Base-by-base conservation (phyloP, 441 rosid genomes). In the Francoa sonchifolia region DNA sequence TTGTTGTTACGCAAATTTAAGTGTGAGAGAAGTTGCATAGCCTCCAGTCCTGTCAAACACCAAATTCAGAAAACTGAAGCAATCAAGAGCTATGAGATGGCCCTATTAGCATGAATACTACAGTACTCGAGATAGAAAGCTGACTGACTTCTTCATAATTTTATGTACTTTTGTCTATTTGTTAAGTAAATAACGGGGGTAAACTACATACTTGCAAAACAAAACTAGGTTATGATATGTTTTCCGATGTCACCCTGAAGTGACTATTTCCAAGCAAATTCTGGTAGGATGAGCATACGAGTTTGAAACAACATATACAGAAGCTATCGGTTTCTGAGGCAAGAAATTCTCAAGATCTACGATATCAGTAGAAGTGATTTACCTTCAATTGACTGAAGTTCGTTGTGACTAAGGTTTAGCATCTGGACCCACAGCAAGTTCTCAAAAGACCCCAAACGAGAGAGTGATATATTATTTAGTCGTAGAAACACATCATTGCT, bases 301-400 rank as follows among this genome's bases (percentile, higher is more conserved):
- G 17, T 12, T 15, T 35, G 16, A 35, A 22, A 22, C 10, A 7
- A 17, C 7, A 18, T 16, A 39, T 13, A 39, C 15, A 39, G 14
- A 33, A 33, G 37, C 19, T 11, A 19, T 2, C 6, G 5, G 27
- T 13, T 10, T n/a, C 11, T 15, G 20, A 20, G 12, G 37, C 37
- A 9, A 21, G 43, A 21, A 31, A 48, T 14, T 20, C 1, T 11
- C 39, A 37, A 35, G 29, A 27, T 18, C 11, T 23, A 18, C 15
- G 41, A 34, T 9, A 52, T 19, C 40, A 37, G 28, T 6, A 14
- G 33, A 30, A 55, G 50, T 19, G 62, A 50, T 19, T 49, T 71
- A 79, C 96, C 98, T 75, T 89, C 89, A 37, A 85, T 54, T 45
- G 96, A 85, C 41, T 21, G 76, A 36, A 89, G 79, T 49, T 89